Evolutionary conservation across 257 asterid species (phyloP).

Genomic region (Primulina tabacum): DNA sequence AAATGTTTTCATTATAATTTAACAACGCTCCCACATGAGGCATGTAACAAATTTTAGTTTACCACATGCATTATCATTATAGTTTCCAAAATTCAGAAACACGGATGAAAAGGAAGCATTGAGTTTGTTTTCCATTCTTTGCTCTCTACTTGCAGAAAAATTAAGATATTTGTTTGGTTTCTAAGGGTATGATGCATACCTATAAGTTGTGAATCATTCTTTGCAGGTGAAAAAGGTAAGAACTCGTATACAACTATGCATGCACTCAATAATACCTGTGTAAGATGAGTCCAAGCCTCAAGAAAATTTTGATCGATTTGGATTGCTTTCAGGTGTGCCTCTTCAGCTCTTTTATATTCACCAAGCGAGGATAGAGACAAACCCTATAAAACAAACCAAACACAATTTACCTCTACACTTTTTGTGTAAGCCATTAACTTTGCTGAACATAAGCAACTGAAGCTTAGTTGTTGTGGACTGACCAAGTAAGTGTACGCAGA

Average conservation of each 20-base stretch:
- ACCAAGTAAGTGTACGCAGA: constrained; percentile 96
- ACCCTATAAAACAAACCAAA: constrained; percentile 52
- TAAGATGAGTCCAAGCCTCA: constrained; percentile 97
- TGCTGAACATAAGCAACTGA: neutral
- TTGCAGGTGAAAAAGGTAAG: neutral
- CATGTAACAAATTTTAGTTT: constrained; percentile 4
- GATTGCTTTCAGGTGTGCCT: constrained; percentile 88
- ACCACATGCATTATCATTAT: neutral
- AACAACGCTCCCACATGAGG: too few species aligned
- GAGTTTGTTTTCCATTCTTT: constrained; percentile 13
- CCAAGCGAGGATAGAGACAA: constrained; percentile 85
- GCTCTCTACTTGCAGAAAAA: constrained; percentile 16
- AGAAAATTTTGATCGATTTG: constrained; percentile 71
- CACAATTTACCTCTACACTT: neutral
- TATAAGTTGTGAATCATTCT: constrained; percentile 10
- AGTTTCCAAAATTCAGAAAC: constrained; percentile 19
- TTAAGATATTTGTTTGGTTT: neutral
- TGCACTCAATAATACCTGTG: constrained; percentile 64
- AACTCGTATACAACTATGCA: neutral
- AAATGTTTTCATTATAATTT: neutral
- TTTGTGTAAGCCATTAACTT: neutral
- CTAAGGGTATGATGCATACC: neutral
- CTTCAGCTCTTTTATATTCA: constrained; percentile 81
- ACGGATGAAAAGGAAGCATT: constrained; percentile 24
- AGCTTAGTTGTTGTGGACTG: constrained; percentile 35